Evolutionary conservation across 2,329 filamentous ascomycete genomes (phyloP).

Genomic region (Alternaria incomplexa): DNA sequence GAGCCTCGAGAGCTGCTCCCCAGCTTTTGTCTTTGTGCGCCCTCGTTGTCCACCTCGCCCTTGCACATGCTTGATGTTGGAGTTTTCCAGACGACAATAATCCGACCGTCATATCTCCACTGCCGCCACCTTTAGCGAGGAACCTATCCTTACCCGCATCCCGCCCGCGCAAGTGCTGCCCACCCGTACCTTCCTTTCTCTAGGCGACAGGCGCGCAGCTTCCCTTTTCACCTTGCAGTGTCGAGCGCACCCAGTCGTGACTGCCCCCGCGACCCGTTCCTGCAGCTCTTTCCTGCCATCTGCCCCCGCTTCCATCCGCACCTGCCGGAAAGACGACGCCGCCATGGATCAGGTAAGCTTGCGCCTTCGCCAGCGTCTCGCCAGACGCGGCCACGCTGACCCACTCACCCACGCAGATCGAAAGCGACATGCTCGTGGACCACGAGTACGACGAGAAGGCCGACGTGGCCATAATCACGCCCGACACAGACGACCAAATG

Average conservation of each 20-base stretch:
- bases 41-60: neutral
- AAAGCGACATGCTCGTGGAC: constrained; percentile 69
- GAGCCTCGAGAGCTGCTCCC: constrained; percentile 9
- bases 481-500: constrained; percentile 65
- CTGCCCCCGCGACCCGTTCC: constrained; percentile 5
- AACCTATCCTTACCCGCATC: constrained; percentile 20
- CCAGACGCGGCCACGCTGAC: constrained; percentile 14
- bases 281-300: constrained; percentile 3
- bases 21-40: constrained; percentile 12
- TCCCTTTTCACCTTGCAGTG: constrained; percentile 1
- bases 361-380: constrained; percentile 3
- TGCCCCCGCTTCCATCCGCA: constrained; percentile 21
- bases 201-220: constrained; percentile 30
- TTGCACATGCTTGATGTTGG: neutral
- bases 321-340: constrained; percentile 16
- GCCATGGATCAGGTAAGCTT: constrained; percentile 50
- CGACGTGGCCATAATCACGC: constrained; percentile 67
- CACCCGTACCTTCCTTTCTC: constrained; percentile 20
- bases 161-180: constrained; percentile 15
- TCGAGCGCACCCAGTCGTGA: constrained; percentile 13
- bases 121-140: constrained; percentile 48
- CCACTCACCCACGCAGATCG: constrained; percentile 53
- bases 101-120: constrained; percentile 28
- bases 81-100: constrained; percentile 7
- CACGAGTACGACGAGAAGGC: constrained; percentile 67